Evolutionary conservation across 2,329 filamentous ascomycete species (phyloP).

Genomic region (Graphilbum fragrans): DNA sequence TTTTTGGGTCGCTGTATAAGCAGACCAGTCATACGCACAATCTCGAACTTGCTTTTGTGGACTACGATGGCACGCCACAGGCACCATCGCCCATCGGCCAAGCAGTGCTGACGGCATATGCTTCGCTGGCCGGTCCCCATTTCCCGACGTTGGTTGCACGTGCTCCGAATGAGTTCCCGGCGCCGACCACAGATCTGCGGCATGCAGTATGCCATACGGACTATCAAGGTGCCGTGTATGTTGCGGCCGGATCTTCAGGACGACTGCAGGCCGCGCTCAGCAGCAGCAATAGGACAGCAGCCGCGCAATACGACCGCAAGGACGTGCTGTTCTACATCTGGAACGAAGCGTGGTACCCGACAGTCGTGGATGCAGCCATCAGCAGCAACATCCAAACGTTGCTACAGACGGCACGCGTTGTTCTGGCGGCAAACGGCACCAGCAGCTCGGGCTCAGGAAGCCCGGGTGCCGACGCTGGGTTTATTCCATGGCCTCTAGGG

Average conservation of each 20-base stretch:
- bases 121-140: slow-evolving; percentile 14
- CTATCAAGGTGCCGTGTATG: slow-evolving; percentile 26
- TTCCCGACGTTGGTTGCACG: slow-evolving; percentile 21
- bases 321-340: slow-evolving; percentile 22
- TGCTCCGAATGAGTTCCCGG: slow-evolving; percentile 13
- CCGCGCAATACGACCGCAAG: slow-evolving; percentile 18
- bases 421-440: slow-evolving; percentile 11
- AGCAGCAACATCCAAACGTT: slow-evolving; percentile 13
- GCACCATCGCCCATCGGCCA: slow-evolving; percentile 13
- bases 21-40: slow-evolving; percentile 16
- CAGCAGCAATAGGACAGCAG: slow-evolving; percentile 4
- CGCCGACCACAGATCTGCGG: slow-evolving; percentile 13
- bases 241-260: slow-evolving; percentile 17
- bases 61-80: slow-evolving; percentile 19
- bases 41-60: slow-evolving; percentile 8
- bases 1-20: slow-evolving; percentile 24
- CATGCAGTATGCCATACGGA: slow-evolving; percentile 21
- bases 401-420: slow-evolving; percentile 6
- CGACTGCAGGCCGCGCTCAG: slow-evolving; percentile 18
- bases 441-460: no score
- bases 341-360: slow-evolving; percentile 24
- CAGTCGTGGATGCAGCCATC: slow-evolving; percentile 17
- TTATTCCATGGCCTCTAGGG: slow-evolving; percentile 13
- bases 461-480: slow-evolving; percentile 11
- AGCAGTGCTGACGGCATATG: slow-evolving; percentile 20